Percentiles rank a stretch among this genome's conserved stretches.
Evolutionary conservation across 2,329 filamentous ascomycete species (phyloP).

Genomic region (Arthrinium puccinioides): DNA sequence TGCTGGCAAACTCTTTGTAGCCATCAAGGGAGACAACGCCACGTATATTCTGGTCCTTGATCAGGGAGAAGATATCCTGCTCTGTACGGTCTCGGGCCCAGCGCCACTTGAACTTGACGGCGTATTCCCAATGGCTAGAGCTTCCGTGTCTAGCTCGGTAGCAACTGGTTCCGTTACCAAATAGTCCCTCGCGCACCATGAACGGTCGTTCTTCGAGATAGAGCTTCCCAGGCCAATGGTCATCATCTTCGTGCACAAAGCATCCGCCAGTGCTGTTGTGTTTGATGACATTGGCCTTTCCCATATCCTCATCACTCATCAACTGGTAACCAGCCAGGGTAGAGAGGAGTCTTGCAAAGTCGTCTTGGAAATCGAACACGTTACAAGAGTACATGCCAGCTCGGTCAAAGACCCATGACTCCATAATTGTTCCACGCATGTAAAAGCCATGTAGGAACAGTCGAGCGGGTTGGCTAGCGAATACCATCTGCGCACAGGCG

Average conservation of each 20-base stretch:
- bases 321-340: slow-evolving; percentile 20
- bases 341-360: slow-evolving; percentile 20
- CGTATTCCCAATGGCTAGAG: slow-evolving; percentile 18
- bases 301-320: slow-evolving; percentile 22
- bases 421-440: slow-evolving; percentile 21
- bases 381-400: slow-evolving; percentile 25
- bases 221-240: slow-evolving; percentile 14
- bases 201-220: slow-evolving; percentile 22
- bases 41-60: slow-evolving; percentile 18
- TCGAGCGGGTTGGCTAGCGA: slow-evolving; percentile 23
- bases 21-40: slow-evolving; percentile 20
- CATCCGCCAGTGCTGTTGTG: slow-evolving; percentile 14
- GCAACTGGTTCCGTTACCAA: slow-evolving; percentile 23
- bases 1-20: slow-evolving; percentile 16
- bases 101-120: slow-evolving; percentile 27
- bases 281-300: slow-evolving; percentile 15
- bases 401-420: slow-evolving; percentile 29
- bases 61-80: slow-evolving; percentile 22
- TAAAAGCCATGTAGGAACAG: slow-evolving; percentile 29
- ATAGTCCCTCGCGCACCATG: slow-evolving; percentile 14
- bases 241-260: slow-evolving; percentile 7
- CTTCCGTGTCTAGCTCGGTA: slow-evolving; percentile 18
- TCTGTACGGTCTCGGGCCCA: slow-evolving; percentile 21
- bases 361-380: slow-evolving; percentile 19
- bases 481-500: slow-evolving; percentile 15